Base-by-base conservation (phyloP, 1,139 yeast species). In the Meyerozyma sp. region DNA sequence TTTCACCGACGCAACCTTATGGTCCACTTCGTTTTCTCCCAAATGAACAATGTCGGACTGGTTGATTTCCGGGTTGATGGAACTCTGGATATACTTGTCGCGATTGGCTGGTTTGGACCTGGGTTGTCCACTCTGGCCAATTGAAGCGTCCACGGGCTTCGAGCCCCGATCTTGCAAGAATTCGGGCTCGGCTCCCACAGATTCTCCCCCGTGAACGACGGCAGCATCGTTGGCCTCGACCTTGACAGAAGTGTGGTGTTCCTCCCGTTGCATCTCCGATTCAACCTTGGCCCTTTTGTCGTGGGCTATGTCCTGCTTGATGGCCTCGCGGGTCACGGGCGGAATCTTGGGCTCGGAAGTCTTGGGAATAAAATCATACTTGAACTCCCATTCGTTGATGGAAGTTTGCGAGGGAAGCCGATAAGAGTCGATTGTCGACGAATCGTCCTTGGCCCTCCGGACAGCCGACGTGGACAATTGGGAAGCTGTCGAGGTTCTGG, bases 241-340 rank as follows among this genome's bases (percentile, higher is more conserved):
- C 53, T 72, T 72, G 38, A 68, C 53, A n/a, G 74, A 68, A 5
- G 67, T 56, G 42, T 64, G 56, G 42, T 59, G 55, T 48, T 73
- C 77, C 50, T 65, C 60, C 44, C 60, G 53, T 44, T 68, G 57
- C 59, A 70, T 50, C 48, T 73, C 76, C 16, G 68, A 63, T 46
- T 74, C 80, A 14, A 75, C 73, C 41, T 59, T 54, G 41, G 67
- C 67, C 44, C 63, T 68, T 51, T 64, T 66, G 43, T 66, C 70
- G 18, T 66, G 68, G 32, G 77, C 78, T 51, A 71, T 67, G 50
- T 73, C 77, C 47, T 70, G 77, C 48, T 70, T 63, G 35, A 77
- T 73, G 1, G 82, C 82, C 49, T 75, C 76, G 21, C 68, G 63
- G 42, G 77, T 70, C 43, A 77, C 62, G 5, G 82, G 78, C 8